These are phyloP conservation scores for Reticulascus tulasneorum DNA, from an alignment of 2,329 filamentous ascomycete species.

Conservation along the genomic window DNA sequence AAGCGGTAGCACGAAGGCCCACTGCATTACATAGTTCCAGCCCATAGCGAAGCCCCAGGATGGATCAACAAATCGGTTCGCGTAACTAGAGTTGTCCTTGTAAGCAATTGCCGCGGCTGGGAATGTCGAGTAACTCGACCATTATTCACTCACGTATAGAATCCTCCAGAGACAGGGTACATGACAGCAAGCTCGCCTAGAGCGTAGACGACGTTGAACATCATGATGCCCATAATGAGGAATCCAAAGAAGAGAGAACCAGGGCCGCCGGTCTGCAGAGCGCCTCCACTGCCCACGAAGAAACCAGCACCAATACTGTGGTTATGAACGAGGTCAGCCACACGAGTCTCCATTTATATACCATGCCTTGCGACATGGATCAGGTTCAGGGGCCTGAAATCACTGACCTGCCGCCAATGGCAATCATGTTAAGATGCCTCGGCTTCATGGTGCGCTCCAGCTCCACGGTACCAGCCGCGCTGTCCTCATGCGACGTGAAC, in stretches of 20 bases:
- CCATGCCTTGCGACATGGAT: background rate
- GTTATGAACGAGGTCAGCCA: background rate
- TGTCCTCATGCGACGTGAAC: conserved; percentile 18
- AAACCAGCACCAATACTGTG: conserved; percentile 56
- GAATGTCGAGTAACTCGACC: no score
- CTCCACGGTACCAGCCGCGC: conserved; percentile 16
- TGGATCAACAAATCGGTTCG: conserved; percentile 53
- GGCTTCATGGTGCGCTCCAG: conserved; percentile 33
- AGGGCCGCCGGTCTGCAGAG: conserved; percentile 41
- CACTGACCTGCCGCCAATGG: conserved; percentile 29
- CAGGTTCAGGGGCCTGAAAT: no score
- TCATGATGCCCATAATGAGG: conserved; percentile 47
- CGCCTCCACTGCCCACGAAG: conserved; percentile 55
- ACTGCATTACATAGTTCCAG: conserved; percentile 46
- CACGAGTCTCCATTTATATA: background rate
- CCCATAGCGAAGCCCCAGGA: conserved; percentile 51
- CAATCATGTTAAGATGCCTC: conserved; percentile 49
- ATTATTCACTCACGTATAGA: no score
- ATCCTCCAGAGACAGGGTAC: conserved; percentile 54
- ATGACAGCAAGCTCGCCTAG: conserved; percentile 54
- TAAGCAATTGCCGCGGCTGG: no score
- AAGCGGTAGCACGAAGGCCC: conserved; percentile 42
- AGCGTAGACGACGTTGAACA: conserved; percentile 55
- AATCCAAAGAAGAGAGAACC: conserved; percentile 36
- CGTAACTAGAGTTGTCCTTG: no score